phyloP scores from a whole-genome alignment of 2,329 filamentous ascomycete genomes.

The Talaromyces islandicus region DNA sequence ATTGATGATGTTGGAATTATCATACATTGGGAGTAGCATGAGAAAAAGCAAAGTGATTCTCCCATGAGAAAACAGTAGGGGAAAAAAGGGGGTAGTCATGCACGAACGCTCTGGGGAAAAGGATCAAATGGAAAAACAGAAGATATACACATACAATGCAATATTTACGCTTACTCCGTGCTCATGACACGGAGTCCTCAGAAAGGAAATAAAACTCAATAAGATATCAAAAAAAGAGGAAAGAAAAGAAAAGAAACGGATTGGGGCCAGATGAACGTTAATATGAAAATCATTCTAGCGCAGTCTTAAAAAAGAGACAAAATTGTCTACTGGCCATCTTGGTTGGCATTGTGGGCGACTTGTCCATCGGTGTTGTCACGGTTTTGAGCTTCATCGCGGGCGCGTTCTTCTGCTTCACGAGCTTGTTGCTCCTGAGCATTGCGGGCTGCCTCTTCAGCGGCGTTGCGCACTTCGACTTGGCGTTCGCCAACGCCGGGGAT shows the following conservation, averaged over 20 bases:
- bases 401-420: constrained; percentile 20
- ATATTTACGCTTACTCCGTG: background rate
- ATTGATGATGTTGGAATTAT: background rate
- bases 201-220: background rate
- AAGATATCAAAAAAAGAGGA: background rate
- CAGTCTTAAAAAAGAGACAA: background rate
- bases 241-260: background rate
- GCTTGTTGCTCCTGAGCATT: constrained; percentile 20
- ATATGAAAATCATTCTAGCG: background rate
- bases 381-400: constrained; percentile 12
- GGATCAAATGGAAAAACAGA: background rate
- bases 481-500: constrained; percentile 58
- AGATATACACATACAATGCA: background rate
- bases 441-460: constrained; percentile 40
- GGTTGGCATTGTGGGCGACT: background rate
- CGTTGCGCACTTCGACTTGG: constrained; percentile 52
- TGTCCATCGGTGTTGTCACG: background rate
- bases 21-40: background rate
- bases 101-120: background rate
- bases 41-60: background rate
- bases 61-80: background rate
- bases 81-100: background rate
- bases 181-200: too few relatives aligned
- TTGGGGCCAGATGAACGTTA: background rate
- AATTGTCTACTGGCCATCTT: background rate